Evolutionary conservation across 768 basidiomycete species (phyloP).

Genomic region (Mrakia frigida): DNA sequence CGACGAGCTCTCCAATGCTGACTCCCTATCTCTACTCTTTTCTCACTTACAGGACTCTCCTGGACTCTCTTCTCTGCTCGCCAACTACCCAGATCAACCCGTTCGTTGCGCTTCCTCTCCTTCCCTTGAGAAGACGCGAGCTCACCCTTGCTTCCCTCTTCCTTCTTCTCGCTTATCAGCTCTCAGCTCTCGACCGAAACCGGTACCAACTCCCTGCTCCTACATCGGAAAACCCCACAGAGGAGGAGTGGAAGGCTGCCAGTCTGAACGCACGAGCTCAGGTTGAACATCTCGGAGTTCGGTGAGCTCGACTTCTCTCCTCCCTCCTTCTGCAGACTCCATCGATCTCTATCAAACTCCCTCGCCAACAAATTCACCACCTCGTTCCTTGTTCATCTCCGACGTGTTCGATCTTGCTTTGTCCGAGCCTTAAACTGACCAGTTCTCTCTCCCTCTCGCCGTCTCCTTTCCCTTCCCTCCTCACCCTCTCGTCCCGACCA

Average conservation of each 20-base stretch:
- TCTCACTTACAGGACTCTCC: conserved; percentile 12
- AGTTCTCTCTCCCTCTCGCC: conserved; percentile 18
- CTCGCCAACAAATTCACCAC: neutral
- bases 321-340: neutral
- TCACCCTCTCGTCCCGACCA: conserved; percentile 39
- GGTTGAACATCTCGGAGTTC: conserved; percentile 73
- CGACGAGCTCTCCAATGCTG: too few species aligned
- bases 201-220: conserved; percentile 73
- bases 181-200: conserved; percentile 57
- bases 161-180: neutral
- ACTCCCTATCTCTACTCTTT: neutral
- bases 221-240: conserved; percentile 52
- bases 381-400: too few species aligned
- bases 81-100: conserved; percentile 25
- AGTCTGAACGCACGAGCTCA: conserved; percentile 73
- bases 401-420: neutral
- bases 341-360: neutral
- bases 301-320: conserved; percentile 50
- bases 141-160: neutral
- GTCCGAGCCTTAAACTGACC: conserved; percentile 19
- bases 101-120: conserved; percentile 7
- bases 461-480: neutral
- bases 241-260: conserved; percentile 70
- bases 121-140: neutral
- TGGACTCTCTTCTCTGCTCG: conserved; percentile 16